Evolutionary conservation across 768 basidiomycete genomes (phyloP).

Genomic region (Suillus decipiens): DNA sequence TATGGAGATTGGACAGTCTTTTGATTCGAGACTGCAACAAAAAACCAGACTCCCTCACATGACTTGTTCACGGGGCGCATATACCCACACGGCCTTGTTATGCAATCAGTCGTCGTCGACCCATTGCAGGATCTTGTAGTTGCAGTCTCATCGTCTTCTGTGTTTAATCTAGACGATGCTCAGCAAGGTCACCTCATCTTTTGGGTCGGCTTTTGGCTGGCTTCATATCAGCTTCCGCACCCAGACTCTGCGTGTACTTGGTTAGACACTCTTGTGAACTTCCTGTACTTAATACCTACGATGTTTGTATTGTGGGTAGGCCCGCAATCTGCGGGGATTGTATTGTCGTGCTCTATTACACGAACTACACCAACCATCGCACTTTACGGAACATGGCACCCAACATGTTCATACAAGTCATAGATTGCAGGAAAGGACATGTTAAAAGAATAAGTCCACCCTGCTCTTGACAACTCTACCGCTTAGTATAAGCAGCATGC

Average conservation of each 20-base stretch:
- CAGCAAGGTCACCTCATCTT: background rate
- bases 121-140: slow-evolving; percentile 4
- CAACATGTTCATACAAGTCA: slow-evolving; percentile 1
- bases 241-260: background rate
- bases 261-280: background rate
- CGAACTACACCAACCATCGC: too few relatives aligned
- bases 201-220: background rate
- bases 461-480: background rate
- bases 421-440: slow-evolving; percentile 1
- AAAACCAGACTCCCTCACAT: background rate
- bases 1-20: background rate
- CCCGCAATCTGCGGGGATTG: background rate
- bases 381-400: background rate
- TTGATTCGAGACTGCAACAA: background rate
- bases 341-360: background rate
- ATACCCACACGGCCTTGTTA: background rate
- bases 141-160: background rate
- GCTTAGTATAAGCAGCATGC: background rate
- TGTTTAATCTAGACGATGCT: background rate
- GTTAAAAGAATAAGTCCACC: background rate
- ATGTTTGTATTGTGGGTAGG: background rate
- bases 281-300: background rate
- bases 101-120: background rate
- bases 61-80: background rate
- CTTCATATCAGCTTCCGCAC: slow-evolving; percentile 3